phyloP scores from a whole-genome alignment of 192 early-diverging fungal species.

The Piromyces sp. region DNA sequence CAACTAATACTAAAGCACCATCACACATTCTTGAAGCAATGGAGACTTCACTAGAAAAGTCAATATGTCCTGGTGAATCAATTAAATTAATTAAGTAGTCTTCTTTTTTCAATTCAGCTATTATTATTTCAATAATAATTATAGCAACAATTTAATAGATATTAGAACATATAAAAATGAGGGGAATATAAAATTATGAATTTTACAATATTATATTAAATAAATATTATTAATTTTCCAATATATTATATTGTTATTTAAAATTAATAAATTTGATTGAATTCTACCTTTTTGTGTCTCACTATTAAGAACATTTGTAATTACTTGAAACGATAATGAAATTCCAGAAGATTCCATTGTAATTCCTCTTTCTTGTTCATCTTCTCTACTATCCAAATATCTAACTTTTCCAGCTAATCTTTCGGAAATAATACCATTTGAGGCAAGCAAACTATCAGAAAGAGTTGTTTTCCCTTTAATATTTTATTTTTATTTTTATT shows the following conservation, averaged over 20 bases:
- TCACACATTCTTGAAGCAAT: slow-evolving; percentile 95
- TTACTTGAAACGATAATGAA: slow-evolving; percentile 74
- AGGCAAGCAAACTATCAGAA: slow-evolving; percentile 83
- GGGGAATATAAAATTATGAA: neutral
- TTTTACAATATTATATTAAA: too few relatives aligned
- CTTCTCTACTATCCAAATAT: slow-evolving; percentile 87
- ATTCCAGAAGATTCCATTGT: slow-evolving; percentile 97
- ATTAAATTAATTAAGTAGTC: slow-evolving; percentile 94
- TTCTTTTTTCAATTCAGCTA: slow-evolving; percentile 3
- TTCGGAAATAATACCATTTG: slow-evolving; percentile 92
- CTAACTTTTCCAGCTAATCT: slow-evolving; percentile 91
- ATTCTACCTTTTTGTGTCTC: neutral
- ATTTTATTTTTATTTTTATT: too few relatives aligned
- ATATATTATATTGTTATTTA: too few relatives aligned
- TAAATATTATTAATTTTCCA: too few relatives aligned
- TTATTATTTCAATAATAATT: neutral
- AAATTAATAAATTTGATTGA: too few relatives aligned
- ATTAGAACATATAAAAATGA: neutral
- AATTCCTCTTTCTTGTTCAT: slow-evolving; percentile 96
- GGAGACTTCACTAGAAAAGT: slow-evolving; percentile 96
- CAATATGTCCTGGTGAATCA: slow-evolving; percentile 95
- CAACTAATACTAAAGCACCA: slow-evolving; percentile 85
- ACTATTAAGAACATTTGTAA: slow-evolving; percentile 14
- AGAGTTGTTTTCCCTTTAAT: slow-evolving; percentile 80
- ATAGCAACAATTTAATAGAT: neutral